These are phyloP conservation scores for Apophysomyces ossiformis DNA, from an alignment of 371 early-diverging fungal genomes.

Conservation along the genomic window DNA sequence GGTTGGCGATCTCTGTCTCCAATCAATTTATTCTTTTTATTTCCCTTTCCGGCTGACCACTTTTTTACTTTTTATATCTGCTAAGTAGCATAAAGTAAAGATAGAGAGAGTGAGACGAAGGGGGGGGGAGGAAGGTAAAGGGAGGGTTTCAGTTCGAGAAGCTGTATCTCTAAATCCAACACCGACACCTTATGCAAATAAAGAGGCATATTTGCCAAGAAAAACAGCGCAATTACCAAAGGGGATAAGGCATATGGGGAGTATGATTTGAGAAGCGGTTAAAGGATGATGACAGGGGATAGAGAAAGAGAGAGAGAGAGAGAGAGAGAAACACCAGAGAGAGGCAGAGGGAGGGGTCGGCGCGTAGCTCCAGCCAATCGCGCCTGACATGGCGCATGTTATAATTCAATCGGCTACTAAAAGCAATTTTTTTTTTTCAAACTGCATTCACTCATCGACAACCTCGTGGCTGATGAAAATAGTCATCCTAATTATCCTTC, in stretches of 20 bases:
- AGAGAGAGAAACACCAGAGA: no score
- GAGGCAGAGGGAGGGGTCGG: not conserved
- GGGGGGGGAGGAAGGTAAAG: no score
- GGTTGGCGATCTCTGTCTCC: no score
- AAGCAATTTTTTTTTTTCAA: not conserved
- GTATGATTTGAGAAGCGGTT: not conserved
- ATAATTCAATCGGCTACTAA: constrained; percentile 1
- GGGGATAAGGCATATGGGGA: not conserved
- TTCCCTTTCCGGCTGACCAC: no score
- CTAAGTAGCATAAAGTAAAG: no score
- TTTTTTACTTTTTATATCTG: no score
- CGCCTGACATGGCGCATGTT: constrained; percentile 11
- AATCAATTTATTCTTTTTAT: no score
- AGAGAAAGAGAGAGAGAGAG: no score
- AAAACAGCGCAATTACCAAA: constrained; percentile 10
- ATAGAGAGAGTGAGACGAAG: no score
- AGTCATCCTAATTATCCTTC: not conserved
- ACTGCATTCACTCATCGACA: not conserved
- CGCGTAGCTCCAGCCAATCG: not conserved
- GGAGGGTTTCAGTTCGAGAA: no score
- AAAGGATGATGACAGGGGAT: constrained; percentile 10
- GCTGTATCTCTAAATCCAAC: no score
- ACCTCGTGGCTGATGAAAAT: constrained; percentile 9
- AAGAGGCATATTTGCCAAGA: constrained; percentile 7
- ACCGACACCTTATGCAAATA: not conserved